Conservation (phyloP, 129 eudicot genomes). For the Flaveria linearis region DNA sequence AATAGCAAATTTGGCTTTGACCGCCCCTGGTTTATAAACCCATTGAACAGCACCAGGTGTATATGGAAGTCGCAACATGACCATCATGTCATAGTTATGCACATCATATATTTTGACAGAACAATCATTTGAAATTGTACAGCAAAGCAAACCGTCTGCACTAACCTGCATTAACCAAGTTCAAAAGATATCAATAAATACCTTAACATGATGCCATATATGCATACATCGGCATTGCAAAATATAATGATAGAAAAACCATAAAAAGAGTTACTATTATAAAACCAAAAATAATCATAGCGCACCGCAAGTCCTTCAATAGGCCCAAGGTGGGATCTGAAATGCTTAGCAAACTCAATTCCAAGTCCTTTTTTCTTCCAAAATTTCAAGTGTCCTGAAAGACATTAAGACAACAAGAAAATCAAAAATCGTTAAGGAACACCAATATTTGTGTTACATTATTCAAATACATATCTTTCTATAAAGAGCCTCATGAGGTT, state of each 20-base stretch:
- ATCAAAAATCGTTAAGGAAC: not conserved
- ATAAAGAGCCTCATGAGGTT: not conserved
- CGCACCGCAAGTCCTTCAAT: conserved; percentile 96
- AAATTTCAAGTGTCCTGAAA: conserved; percentile 85
- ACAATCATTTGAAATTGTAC: conserved; percentile 81
- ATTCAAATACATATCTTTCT: not conserved
- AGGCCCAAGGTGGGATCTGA: conserved; percentile 93
- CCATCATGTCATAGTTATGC: conserved; percentile 96
- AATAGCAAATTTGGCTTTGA: conserved; percentile 82
- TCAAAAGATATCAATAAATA: conserved; percentile 18
- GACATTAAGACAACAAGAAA: conserved; percentile 26
- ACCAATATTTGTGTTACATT: no score
- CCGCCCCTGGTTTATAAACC: conserved; percentile 88
- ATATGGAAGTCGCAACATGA: conserved; percentile 84
- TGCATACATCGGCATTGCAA: not conserved
- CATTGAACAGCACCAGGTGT: conserved; percentile 85
- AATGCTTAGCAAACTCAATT: conserved; percentile 93
- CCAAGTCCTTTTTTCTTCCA: conserved; percentile 96
- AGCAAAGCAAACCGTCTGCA: conserved; percentile 87
- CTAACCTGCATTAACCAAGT: conserved; percentile 69
- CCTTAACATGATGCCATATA: not conserved
- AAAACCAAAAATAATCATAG: conserved; percentile 6
- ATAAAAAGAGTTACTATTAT: not conserved
- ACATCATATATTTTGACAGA: conserved; percentile 92
- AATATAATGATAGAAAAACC: not conserved